phyloP scores from a whole-genome alignment of 306 rosid genomes.

The Dalbergia oliveri region DNA sequence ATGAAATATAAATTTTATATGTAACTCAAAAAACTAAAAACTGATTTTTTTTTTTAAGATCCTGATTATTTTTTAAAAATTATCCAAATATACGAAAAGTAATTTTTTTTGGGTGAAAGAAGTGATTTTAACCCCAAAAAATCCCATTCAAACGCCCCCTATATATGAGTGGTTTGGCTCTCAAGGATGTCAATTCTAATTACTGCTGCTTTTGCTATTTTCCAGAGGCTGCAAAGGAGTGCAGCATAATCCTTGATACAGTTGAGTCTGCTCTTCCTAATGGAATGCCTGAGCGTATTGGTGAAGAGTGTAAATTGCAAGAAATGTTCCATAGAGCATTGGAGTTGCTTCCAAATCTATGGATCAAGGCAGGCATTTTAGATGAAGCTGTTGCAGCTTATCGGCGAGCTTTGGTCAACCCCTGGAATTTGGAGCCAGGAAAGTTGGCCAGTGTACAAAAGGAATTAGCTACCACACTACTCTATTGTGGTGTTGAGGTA shows the following conservation, averaged over 20 bases:
- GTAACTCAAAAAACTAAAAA: too few relatives aligned
- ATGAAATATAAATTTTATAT: too few relatives aligned
- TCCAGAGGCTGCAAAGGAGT: slow-evolving; percentile 87
- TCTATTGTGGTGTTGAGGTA: slow-evolving; percentile 85
- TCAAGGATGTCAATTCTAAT: slow-evolving; percentile 19
- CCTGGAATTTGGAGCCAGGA: slow-evolving; percentile 80
- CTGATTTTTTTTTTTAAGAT: too few relatives aligned
- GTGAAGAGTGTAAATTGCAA: slow-evolving; percentile 85
- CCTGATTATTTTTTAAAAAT: too few relatives aligned
- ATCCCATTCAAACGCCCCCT: too few relatives aligned
- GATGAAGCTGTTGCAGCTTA: slow-evolving; percentile 82
- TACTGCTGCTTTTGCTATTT: slow-evolving; percentile 41
- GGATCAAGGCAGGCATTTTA: slow-evolving; percentile 76
- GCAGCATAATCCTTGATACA: slow-evolving; percentile 83
- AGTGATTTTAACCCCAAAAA: too few relatives aligned
- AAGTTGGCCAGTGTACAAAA: slow-evolving; percentile 76
- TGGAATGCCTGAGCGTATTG: slow-evolving; percentile 74
- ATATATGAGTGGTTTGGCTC: slow-evolving; percentile 26
- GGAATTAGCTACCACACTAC: slow-evolving; percentile 75
- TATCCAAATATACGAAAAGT: too few relatives aligned
- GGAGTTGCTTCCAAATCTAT: slow-evolving; percentile 81
- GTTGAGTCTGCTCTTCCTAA: slow-evolving; percentile 82
- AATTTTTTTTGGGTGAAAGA: too few relatives aligned
- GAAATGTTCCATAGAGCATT: slow-evolving; percentile 85
- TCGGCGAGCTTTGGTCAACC: slow-evolving; percentile 74